A percentile compares a stretch with the other conserved stretches of the same genome.
Evolutionary conservation across 352 stramenopile genomes (phyloP).

Genomic region (Aphanomyces invadans): DNA sequence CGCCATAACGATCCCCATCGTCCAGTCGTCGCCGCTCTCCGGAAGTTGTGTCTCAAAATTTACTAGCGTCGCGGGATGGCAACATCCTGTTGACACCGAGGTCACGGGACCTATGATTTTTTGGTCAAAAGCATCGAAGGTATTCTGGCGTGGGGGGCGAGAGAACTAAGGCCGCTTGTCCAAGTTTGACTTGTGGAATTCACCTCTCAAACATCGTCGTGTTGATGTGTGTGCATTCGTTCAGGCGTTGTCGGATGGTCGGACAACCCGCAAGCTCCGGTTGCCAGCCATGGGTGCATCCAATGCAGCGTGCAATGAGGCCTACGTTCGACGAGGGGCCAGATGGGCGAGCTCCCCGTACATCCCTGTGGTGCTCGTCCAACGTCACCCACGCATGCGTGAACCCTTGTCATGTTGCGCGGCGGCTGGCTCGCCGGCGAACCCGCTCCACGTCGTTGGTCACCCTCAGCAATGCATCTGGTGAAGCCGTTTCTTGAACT

Average conservation of each 20-base stretch:
- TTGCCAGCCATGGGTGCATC: not conserved
- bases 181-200: conserved; percentile 14
- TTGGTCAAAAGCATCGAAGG: conserved; percentile 16
- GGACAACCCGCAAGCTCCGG: no score
- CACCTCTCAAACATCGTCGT: conserved; percentile 2
- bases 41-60: conserved; percentile 4
- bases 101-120: conserved; percentile 16
- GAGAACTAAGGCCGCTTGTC: conserved; percentile 12
- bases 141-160: conserved; percentile 14
- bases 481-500: not conserved
- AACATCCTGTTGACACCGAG: conserved; percentile 16
- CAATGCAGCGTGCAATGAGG: not conserved
- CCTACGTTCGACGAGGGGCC: no score
- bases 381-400: not conserved
- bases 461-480: no score
- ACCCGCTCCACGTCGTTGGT: no score
- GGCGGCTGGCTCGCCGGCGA: not conserved
- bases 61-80: conserved; percentile 16
- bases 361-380: not conserved
- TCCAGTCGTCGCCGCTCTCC: not conserved
- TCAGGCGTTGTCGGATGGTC: no score
- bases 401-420: not conserved
- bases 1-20: not conserved
- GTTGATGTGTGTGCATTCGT: not conserved
- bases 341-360: no score